These are phyloP conservation scores for Spatholobus suberectus DNA, from an alignment of 306 rosid genomes.

Conservation along the genomic window DNA sequence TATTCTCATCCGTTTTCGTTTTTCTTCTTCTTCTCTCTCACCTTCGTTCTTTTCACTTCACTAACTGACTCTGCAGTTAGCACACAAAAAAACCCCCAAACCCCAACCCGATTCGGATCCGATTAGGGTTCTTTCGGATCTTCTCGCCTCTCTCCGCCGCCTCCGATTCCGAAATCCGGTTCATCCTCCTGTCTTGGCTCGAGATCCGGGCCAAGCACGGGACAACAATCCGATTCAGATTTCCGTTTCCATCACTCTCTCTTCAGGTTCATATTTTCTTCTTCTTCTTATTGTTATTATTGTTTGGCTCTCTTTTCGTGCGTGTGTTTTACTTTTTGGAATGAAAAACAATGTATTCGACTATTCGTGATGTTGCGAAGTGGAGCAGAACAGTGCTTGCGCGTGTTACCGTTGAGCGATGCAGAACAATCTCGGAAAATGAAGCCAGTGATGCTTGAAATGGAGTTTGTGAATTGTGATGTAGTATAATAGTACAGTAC, in stretches of 20 bases:
- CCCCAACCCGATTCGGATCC: constrained; percentile 36
- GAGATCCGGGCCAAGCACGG: constrained; percentile 83
- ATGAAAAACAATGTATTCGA: not conserved
- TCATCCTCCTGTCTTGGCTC: constrained; percentile 77
- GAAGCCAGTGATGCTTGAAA: not conserved
- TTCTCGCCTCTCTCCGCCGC: not conserved
- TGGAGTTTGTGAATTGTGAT: not conserved
- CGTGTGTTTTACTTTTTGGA: not conserved
- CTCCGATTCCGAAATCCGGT: constrained; percentile 26
- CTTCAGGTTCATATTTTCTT: constrained; percentile 44
- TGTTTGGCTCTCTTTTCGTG: not conserved
- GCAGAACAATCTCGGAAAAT: too few species aligned
- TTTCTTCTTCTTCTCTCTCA: too few species aligned
- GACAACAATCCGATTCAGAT: constrained; percentile 44
- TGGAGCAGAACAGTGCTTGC: constrained; percentile 4
- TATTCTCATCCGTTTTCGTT: constrained; percentile 63
- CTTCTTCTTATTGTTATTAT: not conserved
- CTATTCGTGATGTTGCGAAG: not conserved
- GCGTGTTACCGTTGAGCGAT: not conserved
- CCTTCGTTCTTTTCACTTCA: too few species aligned
- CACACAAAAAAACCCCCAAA: not conserved
- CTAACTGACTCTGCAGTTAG: constrained; percentile 20
- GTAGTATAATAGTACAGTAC: too few species aligned
- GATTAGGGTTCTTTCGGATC: constrained; percentile 15
- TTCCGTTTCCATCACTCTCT: constrained; percentile 37